Conservation (phyloP, 805 yeast genomes). For the Ogataea degrootiae region DNA sequence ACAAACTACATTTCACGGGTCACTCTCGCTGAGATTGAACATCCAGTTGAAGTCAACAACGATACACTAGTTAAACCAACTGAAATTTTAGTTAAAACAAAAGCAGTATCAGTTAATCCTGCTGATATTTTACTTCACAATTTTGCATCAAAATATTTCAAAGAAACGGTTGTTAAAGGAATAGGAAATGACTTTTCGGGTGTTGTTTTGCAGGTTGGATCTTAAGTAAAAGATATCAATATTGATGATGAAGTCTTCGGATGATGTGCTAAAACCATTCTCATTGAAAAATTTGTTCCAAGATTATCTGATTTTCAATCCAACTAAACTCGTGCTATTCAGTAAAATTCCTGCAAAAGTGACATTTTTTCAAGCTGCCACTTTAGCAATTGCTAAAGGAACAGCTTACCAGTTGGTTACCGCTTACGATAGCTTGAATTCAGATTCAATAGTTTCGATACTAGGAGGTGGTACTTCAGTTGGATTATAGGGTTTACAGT, state of each 20-base stretch:
- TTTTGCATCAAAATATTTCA: slow-evolving; percentile 4
- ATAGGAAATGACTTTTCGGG: slow-evolving; percentile 20
- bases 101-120: slow-evolving; percentile 16
- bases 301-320: slow-evolving; percentile 42
- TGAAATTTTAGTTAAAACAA: slow-evolving; percentile 14
- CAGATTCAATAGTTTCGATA: slow-evolving; percentile 46
- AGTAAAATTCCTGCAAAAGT: slow-evolving; percentile 44
- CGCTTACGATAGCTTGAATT: slow-evolving; percentile 28
- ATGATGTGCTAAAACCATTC: not conserved
- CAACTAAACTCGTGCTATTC: slow-evolving; percentile 27
- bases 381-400: slow-evolving; percentile 58
- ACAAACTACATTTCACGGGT: slow-evolving; percentile 12
- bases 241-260: slow-evolving; percentile 18
- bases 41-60: not conserved
- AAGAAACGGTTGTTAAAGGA: not conserved
- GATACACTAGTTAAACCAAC: slow-evolving; percentile 8
- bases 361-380: slow-evolving; percentile 53
- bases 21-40: slow-evolving; percentile 3
- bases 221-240: slow-evolving; percentile 7
- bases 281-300: slow-evolving; percentile 35
- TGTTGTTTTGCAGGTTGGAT: slow-evolving; percentile 13
- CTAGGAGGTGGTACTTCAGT: slow-evolving; percentile 75
- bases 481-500: slow-evolving; percentile 51
- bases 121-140: slow-evolving; percentile 11
- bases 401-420: slow-evolving; percentile 44